Evolutionary conservation across 1,284 basidiomycete genomes (phyloP).

Genomic region (Apiotrichum porosum): DNA sequence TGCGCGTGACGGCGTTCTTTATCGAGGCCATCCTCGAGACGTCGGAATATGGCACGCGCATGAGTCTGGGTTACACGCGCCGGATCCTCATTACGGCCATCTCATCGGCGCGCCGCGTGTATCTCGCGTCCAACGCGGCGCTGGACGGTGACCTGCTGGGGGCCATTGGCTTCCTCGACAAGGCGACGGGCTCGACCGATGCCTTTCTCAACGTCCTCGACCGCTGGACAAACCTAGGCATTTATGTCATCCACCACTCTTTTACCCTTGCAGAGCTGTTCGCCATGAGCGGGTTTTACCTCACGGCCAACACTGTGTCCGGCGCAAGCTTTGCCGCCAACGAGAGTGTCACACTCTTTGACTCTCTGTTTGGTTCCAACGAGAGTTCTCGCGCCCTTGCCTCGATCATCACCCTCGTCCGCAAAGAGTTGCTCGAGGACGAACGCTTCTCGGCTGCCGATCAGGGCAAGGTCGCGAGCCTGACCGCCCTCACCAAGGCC

Average conservation of each 20-base stretch:
- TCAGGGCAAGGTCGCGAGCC: constrained; percentile 35
- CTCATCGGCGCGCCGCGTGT: constrained; percentile 45
- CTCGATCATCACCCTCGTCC: constrained; percentile 51
- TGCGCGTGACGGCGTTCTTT: constrained; percentile 47
- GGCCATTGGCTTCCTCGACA: constrained; percentile 25
- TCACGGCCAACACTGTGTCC: constrained; percentile 45
- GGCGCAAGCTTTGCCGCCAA: constrained; percentile 49
- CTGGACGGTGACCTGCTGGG: constrained; percentile 22
- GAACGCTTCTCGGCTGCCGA: constrained; percentile 40
- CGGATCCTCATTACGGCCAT: constrained; percentile 48
- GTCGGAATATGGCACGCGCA: constrained; percentile 34
- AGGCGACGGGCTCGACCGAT: constrained; percentile 19
- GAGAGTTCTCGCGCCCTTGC: constrained; percentile 52
- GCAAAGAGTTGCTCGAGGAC: constrained; percentile 49
- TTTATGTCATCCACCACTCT: constrained; percentile 53
- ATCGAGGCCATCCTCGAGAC: constrained; percentile 49
- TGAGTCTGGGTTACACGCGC: constrained; percentile 45
- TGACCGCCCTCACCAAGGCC: constrained; percentile 52
- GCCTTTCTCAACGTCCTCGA: constrained; percentile 50
- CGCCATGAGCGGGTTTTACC: constrained; percentile 52
- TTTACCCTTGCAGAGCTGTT: constrained; percentile 55
- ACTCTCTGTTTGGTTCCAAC: constrained; percentile 54
- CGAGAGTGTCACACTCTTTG: constrained; percentile 52
- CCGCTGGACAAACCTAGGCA: constrained; percentile 54
- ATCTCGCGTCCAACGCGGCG: constrained; percentile 35